Evolutionary conservation across 1,139 yeast species (phyloP), one percentile per base, ranked within the genome.

Genomic region (Scheffersomyces parashehatae): DNA sequence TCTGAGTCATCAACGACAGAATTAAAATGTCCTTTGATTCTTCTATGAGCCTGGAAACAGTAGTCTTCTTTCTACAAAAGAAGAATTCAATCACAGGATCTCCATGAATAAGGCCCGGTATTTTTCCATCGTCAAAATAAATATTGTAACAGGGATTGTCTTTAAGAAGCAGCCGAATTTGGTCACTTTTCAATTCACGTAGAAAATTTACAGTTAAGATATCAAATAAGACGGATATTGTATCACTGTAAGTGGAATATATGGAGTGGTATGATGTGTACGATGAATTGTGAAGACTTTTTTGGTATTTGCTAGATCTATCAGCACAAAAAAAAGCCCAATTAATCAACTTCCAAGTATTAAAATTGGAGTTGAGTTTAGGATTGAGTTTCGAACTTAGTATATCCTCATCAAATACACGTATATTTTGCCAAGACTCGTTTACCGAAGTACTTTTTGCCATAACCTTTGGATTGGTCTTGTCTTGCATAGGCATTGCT

Each of bases 311-410:
- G 6, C 58, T 49, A 4, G 65, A 56, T 39, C 49, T 46, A 14
- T 63, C 64, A 10, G 71, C 68, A 53, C 76, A 70, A 47, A 59
- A 58, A 40, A 68, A 67, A 2, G 65, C 49, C 75, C 75, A 71
- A 40, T 63, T 60, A 6, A 68, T 45, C 36, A 71, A 47, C 8
- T 53, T 45, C 75, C 75, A 69, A 9, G 70, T 8, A 37, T 51
- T 55, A 48, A 64, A 71, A 4, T 48, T 50, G 4, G 45, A 29
- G 28, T 54, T 52, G 3, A 46, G 38, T 4, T 41, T 44, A 0
- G 68, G 68, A 38, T 59, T 60, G 13, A 69, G 49, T 37, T 54
- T 57, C 10, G 47, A 45, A 10, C 65, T 52, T 5, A 71, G 42
- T 4, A 68, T 42, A 5, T 51, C 48, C 24, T 71, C 75, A 42